Conservation (phyloP, 2,329 filamentous ascomycete genomes). For the Aspergillus melleus region DNA sequence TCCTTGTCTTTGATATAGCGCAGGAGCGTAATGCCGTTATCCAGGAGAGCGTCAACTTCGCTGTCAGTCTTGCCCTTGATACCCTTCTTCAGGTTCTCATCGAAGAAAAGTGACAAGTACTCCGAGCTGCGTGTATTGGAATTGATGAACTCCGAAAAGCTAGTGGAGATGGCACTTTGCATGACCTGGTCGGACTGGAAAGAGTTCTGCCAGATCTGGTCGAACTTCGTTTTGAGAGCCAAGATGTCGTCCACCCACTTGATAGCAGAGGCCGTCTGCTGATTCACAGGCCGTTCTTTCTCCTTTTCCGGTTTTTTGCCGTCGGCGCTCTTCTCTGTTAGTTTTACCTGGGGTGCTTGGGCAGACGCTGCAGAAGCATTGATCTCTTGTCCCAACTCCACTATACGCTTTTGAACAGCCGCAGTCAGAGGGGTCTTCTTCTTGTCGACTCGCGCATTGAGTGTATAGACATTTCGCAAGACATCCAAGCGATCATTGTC, state of each 20-base stretch:
- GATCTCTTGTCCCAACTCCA: conserved; percentile 78
- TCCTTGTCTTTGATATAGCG: conserved; percentile 91
- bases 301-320: conserved; percentile 50
- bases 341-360: conserved; percentile 52
- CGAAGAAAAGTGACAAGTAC: conserved; percentile 93
- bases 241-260: conserved; percentile 95
- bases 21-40: conserved; percentile 85
- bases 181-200: conserved; percentile 75
- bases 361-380: conserved; percentile 63
- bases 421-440: conserved; percentile 70
- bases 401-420: conserved; percentile 71
- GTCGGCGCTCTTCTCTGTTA: conserved; percentile 49
- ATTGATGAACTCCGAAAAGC: conserved; percentile 93
- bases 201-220: conserved; percentile 70
- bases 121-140: conserved; percentile 82
- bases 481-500: conserved; percentile 82
- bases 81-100: conserved; percentile 92
- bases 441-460: conserved; percentile 74
- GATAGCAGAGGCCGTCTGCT: conserved; percentile 82
- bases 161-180: conserved; percentile 79
- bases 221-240: conserved; percentile 83
- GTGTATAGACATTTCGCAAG: conserved; percentile 74
- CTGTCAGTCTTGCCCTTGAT: conserved; percentile 89
- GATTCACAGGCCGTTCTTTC: conserved; percentile 62
- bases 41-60: conserved; percentile 79